These are phyloP conservation scores for Ophiognomonia clavigignenti-juglandacearum DNA, from an alignment of 2,329 filamentous ascomycete species.

Conservation along the genomic window DNA sequence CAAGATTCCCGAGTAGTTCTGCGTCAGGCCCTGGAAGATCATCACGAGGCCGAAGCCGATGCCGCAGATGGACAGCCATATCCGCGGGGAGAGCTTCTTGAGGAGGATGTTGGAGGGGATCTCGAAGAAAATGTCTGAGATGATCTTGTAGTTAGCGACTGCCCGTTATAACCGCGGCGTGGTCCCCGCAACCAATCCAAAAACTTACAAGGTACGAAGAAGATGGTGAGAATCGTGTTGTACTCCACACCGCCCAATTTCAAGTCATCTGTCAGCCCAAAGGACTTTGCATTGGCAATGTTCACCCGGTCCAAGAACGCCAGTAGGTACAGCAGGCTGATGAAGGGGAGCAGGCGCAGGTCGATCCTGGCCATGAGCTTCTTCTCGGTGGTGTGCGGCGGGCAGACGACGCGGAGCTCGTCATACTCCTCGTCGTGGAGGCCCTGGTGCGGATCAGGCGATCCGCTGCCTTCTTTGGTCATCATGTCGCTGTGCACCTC, in stretches of 20 bases:
- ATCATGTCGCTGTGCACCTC: neutral
- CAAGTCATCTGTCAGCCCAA: slow-evolving; percentile 60
- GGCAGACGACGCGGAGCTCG: slow-evolving; percentile 34
- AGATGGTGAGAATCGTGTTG: slow-evolving; percentile 73
- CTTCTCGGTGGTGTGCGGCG: slow-evolving; percentile 55
- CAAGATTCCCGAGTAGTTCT: slow-evolving; percentile 73
- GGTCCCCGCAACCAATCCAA: neutral
- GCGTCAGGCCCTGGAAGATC: slow-evolving; percentile 70
- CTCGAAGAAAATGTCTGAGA: slow-evolving; percentile 45
- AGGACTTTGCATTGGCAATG: slow-evolving; percentile 71
- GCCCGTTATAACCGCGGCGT: neutral
- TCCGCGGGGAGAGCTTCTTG: slow-evolving; percentile 59
- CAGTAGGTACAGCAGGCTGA: slow-evolving; percentile 67
- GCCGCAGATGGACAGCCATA: slow-evolving; percentile 80
- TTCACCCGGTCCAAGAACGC: slow-evolving; percentile 73
- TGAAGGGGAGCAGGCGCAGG: slow-evolving; percentile 63
- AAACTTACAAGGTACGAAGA: slow-evolving; percentile 71
- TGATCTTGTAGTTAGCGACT: neutral
- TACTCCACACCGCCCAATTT: slow-evolving; percentile 55
- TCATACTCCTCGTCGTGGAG: slow-evolving; percentile 23
- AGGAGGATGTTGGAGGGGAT: slow-evolving; percentile 70
- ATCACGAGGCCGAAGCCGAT: slow-evolving; percentile 75
- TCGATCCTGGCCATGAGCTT: slow-evolving; percentile 68
- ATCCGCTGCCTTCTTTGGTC: slow-evolving; percentile 2
- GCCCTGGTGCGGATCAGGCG: slow-evolving; percentile 3